Percentiles rank a stretch among this genome's conserved stretches.
Evolutionary conservation across 345 rosid species (phyloP).

Genomic region (Cardamine resedifolia): DNA sequence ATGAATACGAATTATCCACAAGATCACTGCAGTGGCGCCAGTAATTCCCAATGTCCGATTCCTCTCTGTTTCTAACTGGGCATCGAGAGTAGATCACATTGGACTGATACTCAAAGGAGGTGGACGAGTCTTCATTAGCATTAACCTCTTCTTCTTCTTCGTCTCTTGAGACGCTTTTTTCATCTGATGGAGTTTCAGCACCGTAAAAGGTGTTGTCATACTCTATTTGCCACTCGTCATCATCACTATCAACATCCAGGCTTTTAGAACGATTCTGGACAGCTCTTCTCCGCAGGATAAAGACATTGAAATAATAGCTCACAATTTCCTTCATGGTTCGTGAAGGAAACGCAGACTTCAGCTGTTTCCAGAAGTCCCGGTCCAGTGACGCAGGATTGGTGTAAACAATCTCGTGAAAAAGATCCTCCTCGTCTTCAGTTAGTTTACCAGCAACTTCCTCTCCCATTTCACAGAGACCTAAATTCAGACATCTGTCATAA

Average conservation of each 20-base stretch:
- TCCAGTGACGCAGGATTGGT: conserved; percentile 58
- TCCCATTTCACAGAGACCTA: conserved; percentile 78
- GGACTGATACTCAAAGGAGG: conserved; percentile 52
- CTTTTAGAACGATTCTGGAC: conserved; percentile 63
- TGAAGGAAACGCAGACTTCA: conserved; percentile 58
- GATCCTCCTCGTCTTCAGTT: conserved; percentile 63
- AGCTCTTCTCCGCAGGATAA: conserved; percentile 60
- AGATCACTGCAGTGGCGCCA: conserved; percentile 39
- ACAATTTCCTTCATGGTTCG: conserved; percentile 58
- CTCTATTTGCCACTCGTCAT: conserved; percentile 70
- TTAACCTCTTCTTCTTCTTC: conserved; percentile 27
- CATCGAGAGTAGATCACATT: conserved; percentile 26
- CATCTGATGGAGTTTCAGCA: conserved; percentile 42
- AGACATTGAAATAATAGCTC: conserved; percentile 82
- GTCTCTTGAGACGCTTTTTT: conserved; percentile 24
- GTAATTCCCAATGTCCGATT: conserved; percentile 25
- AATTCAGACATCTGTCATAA: conserved; percentile 47
- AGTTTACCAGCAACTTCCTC: conserved; percentile 64
- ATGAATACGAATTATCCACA: conserved; percentile 41
- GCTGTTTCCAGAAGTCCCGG: conserved; percentile 67
- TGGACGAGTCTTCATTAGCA: conserved; percentile 45
- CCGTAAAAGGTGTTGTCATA: conserved; percentile 29
- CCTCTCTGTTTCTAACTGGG: conserved; percentile 30
- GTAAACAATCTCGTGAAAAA: conserved; percentile 56
- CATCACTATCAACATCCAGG: conserved; percentile 70